A percentile compares a stretch with the other conserved stretches of the same genome.
phyloP scores from a whole-genome alignment of 2,329 filamentous ascomycete species.

The Rutstroemia sp. region DNA sequence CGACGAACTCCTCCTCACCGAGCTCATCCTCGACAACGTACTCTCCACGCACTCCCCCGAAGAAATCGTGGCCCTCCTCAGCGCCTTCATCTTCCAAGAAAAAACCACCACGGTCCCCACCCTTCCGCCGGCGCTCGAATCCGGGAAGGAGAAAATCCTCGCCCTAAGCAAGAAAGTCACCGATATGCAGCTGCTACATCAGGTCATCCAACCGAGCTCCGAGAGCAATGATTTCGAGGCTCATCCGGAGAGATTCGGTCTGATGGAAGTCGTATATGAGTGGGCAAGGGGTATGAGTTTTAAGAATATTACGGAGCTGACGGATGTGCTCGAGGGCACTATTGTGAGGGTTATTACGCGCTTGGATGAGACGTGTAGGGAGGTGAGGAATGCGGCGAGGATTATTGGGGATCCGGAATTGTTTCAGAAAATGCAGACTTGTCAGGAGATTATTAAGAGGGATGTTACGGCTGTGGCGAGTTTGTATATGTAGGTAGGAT shows the following conservation, averaged over 20 bases:
- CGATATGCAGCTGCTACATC: conserved; percentile 76
- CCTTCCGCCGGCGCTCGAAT: conserved; percentile 73
- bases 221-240: conserved; percentile 90
- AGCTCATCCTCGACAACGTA: conserved; percentile 93
- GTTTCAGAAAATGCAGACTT: conserved; percentile 94
- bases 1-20: conserved; percentile 91
- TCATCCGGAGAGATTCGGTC: conserved; percentile 70
- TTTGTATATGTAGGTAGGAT: conserved; percentile 63
- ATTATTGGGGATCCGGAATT: conserved; percentile 91
- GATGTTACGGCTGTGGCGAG: conserved; percentile 88
- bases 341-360: conserved; percentile 93
- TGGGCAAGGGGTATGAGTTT: conserved; percentile 98
- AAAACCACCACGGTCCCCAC: conserved; percentile 80
- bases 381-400: conserved; percentile 94
- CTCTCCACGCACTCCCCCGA: conserved; percentile 92
- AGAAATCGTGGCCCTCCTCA: conserved; percentile 90
- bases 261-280: conserved; percentile 97
- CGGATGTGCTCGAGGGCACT: conserved; percentile 92
- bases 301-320: conserved; percentile 93
- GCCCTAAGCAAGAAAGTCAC: conserved; percentile 91
- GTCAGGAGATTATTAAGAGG: conserved; percentile 95
- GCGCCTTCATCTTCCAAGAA: conserved; percentile 95
- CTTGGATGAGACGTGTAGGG: conserved; percentile 90
- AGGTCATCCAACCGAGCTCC: conserved; percentile 85
- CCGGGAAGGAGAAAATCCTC: conserved; percentile 78